Base-by-base conservation (phyloP, 306 rosid species). In the Malus orientalis region DNA sequence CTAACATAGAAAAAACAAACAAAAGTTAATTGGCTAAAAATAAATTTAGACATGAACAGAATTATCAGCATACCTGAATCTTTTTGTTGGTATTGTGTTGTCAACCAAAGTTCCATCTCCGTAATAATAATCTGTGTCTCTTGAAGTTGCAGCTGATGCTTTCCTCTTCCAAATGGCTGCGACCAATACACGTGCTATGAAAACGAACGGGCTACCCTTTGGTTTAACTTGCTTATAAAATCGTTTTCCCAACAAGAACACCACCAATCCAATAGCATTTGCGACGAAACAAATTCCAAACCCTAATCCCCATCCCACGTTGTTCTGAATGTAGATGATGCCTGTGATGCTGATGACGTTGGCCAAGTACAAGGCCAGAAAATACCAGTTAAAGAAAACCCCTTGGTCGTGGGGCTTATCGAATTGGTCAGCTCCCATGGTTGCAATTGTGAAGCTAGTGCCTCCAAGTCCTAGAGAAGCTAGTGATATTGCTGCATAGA, bases 291-390 rank as follows among this genome's bases (percentile, higher is more conserved):
- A 69, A 15, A 85, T 59, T 20, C 83, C 86, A 16, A 74, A 85
- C 33, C 89, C 89, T 58, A 78, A 54, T 4, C 85, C 83, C 85
- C 86, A 82, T 2, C 89, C 81, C n/a, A 85, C 71, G 15, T 82
- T 85, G 9, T 82, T 85, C 65, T 85, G 63, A 12, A 78, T 14
- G 45, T 86, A 86, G n/a, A 86, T 79, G 33, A 86, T 51, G 30
- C 70, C 87, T 0, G 82, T 38, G 57, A 60, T 74, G 61, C 85
- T 62, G 20, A 74, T 40, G n/a, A 74, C 44, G 57, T 51, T 81
- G 5, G 66, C 85, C 8, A 62, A 29, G 10, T 78, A 86, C 66
- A 83, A 67, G 44, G 82, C 71, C 19, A 86, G 38, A 45, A 83
- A 81, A 59, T 51, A 85, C 86, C 86, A 85, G 55, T 82, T 82